These are phyloP conservation scores for Suhomyces panamericanus DNA, from an alignment of 1,139 yeast genomes.

Conservation along the genomic window DNA sequence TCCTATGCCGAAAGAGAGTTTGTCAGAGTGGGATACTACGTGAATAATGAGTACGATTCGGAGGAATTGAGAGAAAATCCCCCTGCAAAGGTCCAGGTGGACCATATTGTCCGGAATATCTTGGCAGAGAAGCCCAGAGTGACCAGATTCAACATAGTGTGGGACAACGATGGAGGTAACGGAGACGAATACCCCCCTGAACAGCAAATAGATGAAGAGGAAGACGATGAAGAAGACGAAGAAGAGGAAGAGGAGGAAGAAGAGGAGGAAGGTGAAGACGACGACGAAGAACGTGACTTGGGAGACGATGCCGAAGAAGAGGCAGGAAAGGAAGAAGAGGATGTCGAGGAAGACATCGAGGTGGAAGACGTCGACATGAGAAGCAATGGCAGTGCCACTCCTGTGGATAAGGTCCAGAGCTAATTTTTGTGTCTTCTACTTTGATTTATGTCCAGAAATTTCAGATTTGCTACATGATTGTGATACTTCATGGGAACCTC, in stretches of 20 bases:
- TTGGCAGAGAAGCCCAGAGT: constrained; percentile 97
- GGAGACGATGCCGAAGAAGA: constrained; percentile 38
- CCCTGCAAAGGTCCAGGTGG: constrained; percentile 90
- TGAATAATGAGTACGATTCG: constrained; percentile 90
- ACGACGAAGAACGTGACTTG: constrained; percentile 47
- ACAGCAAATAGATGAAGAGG: constrained; percentile 49
- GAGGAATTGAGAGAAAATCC: constrained; percentile 94
- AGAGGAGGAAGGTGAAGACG: constrained; percentile 54
- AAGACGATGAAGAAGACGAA: constrained; percentile 52
- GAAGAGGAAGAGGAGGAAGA: constrained; percentile 62
- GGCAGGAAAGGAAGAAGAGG: constrained; percentile 12
- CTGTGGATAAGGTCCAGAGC: constrained; percentile 17
- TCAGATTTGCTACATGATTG: too few relatives aligned
- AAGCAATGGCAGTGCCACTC: constrained; percentile 22
- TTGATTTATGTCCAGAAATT: too few relatives aligned
- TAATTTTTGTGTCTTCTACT: background rate
- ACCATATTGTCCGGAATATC: constrained; percentile 89
- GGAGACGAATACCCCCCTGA: constrained; percentile 73
- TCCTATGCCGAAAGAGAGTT: constrained; percentile 92
- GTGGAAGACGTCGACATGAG: constrained; percentile 2
- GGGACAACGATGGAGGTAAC: constrained; percentile 74
- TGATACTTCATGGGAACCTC: too few relatives aligned
- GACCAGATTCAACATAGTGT: constrained; percentile 91
- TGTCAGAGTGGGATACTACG: constrained; percentile 96
- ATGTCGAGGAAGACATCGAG: constrained; percentile 3